Conservation (phyloP, 305 asterid species). For the Salvia sclarea region DNA sequence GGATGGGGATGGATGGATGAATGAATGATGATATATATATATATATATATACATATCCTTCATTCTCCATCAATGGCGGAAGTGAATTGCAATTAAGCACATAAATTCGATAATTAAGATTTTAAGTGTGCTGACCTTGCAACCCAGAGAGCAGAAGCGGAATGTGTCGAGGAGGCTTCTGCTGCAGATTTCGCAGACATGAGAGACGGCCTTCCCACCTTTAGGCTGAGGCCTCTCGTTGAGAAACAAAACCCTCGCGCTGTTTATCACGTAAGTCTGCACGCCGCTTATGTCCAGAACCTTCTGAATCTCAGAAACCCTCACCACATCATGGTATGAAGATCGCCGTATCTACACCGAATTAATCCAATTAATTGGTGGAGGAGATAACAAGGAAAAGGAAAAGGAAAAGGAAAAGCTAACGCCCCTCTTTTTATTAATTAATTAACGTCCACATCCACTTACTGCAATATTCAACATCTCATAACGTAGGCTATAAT, state of each 20-base stretch:
- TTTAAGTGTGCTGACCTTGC: slow-evolving; percentile 76
- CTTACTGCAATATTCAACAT: slow-evolving; percentile 21
- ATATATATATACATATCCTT: too few species aligned
- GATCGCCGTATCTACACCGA: slow-evolving; percentile 79
- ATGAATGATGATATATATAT: too few species aligned
- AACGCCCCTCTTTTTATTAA: slow-evolving; percentile 25
- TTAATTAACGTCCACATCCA: slow-evolving; percentile 20
- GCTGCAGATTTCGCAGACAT: slow-evolving; percentile 71
- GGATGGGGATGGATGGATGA: slow-evolving; percentile 28
- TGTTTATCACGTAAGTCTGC: slow-evolving; percentile 78
- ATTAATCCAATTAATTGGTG: neutral
- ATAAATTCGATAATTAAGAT: neutral
- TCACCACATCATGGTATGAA: slow-evolving; percentile 93
- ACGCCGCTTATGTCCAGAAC: slow-evolving; percentile 73
- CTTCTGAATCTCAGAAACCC: slow-evolving; percentile 86
- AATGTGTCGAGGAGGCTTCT: slow-evolving; percentile 75
- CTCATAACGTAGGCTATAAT: neutral
- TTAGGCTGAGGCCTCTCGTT: slow-evolving; percentile 84
- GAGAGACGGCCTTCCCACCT: slow-evolving; percentile 78
- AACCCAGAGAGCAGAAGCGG: slow-evolving; percentile 80
- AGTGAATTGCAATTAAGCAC: slow-evolving; percentile 22
- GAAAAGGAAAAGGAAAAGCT: too few species aligned
- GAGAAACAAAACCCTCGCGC: slow-evolving; percentile 85
- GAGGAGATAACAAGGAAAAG: slow-evolving; percentile 27
- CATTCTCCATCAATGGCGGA: slow-evolving; percentile 25